These are phyloP conservation scores for Mycotypha africana DNA, from an alignment of 371 early-diverging fungal species.

Conservation along the genomic window DNA sequence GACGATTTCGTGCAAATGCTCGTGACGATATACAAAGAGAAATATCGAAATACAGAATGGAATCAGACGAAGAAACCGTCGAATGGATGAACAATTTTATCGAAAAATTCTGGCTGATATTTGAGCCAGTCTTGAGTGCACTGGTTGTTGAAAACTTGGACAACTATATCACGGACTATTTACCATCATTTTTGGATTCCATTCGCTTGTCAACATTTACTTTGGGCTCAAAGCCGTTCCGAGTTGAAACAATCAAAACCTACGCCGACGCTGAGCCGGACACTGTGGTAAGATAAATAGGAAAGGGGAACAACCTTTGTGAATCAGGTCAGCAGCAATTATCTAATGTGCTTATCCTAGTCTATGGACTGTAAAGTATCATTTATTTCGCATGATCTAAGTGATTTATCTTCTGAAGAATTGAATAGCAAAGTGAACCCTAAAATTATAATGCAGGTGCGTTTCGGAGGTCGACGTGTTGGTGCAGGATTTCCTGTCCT, in stretches of 20 bases:
- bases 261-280: constrained; percentile 76
- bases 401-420: constrained; percentile 62
- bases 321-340: no score
- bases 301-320: no score
- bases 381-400: constrained; percentile 78
- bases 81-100: constrained; percentile 96
- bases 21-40: constrained; percentile 73
- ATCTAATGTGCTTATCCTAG: constrained; percentile 31
- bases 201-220: constrained; percentile 91
- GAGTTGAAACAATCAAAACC: constrained; percentile 81
- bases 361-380: constrained; percentile 90
- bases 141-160: constrained; percentile 71
- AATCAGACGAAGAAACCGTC: constrained; percentile 71
- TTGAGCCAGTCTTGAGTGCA: constrained; percentile 87
- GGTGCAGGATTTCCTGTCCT: constrained; percentile 93
- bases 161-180: constrained; percentile 67
- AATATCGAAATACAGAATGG: constrained; percentile 43
- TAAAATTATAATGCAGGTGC: constrained; percentile 84
- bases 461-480: constrained; percentile 84
- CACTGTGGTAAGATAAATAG: constrained; percentile 74
- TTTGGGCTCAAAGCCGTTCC: constrained; percentile 92
- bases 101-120: constrained; percentile 87
- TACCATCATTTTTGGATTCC: constrained; percentile 87
- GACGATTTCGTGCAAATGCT: constrained; percentile 59
- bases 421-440: constrained; percentile 76